Conservation (phyloP, 306 rosid species). For the Cucumis sativus region DNA sequence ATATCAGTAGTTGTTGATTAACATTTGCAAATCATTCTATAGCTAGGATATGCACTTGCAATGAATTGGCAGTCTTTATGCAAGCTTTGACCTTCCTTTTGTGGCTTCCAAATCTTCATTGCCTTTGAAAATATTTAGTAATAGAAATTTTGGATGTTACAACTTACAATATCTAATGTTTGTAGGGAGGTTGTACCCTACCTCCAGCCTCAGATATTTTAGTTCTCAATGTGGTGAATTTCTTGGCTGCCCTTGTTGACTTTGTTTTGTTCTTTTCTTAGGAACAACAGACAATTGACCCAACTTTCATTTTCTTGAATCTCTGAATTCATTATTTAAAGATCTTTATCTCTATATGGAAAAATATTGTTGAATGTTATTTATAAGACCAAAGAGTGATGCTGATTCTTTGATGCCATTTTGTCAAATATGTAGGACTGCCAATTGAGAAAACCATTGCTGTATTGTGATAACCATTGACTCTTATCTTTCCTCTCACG, state of each 20-base stretch:
- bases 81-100: not conserved
- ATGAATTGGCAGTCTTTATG: not conserved
- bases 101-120: not conserved
- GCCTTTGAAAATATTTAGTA: not conserved
- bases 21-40: not conserved
- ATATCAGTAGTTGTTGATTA: not conserved
- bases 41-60: conserved; percentile 2
- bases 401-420: not conserved
- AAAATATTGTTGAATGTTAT: not conserved
- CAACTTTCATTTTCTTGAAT: not conserved
- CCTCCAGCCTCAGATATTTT: not conserved
- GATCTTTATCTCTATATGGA: not conserved
- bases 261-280: not conserved
- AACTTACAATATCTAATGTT: not conserved
- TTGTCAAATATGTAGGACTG: not conserved
- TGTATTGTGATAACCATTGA: not conserved
- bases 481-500: not conserved
- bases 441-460: not conserved
- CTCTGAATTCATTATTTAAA: not conserved
- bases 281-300: not conserved
- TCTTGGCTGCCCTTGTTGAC: not conserved
- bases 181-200: not conserved
- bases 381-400: not conserved
- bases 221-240: not conserved
- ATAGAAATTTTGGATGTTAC: not conserved